Percentiles rank a stretch among this genome's conserved stretches.
Conservation (phyloP, 257 asterid species). For the Coffea eugenioides region DNA sequence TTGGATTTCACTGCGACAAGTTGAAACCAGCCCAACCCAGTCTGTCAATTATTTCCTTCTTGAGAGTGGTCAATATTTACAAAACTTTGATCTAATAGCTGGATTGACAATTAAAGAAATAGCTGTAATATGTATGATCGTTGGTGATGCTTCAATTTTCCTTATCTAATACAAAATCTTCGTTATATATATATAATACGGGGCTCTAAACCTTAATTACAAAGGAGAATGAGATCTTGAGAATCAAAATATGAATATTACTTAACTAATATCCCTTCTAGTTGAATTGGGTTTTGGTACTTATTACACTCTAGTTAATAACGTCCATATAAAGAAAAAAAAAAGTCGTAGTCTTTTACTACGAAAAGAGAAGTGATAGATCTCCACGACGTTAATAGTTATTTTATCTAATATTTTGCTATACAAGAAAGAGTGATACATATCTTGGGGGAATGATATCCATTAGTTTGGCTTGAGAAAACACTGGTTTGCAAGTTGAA, state of each 20-base stretch:
- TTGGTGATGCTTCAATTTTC: background rate
- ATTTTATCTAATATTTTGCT: background rate
- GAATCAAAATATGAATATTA: no score
- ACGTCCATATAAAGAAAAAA: background rate
- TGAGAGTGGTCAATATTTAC: background rate
- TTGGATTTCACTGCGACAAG: slow-evolving; percentile 2
- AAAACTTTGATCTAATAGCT: background rate
- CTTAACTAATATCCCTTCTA: no score
- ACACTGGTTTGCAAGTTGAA: background rate
- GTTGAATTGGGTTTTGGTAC: no score
- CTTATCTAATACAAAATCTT: background rate
- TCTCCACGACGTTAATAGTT: background rate
- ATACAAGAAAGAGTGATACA: background rate
- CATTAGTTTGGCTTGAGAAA: background rate
- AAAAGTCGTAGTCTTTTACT: background rate
- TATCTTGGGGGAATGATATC: background rate
- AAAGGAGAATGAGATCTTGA: no score
- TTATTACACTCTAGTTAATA: background rate
- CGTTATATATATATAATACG: background rate
- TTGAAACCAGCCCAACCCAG: slow-evolving; percentile 11
- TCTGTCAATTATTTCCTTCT: background rate
- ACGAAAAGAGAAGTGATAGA: background rate
- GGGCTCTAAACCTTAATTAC: no score
- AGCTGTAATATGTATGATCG: background rate
- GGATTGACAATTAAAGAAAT: background rate